Evolutionary conservation across 2,329 filamentous ascomycete genomes (phyloP).

Genomic region (Diaporthe caulivora): DNA sequence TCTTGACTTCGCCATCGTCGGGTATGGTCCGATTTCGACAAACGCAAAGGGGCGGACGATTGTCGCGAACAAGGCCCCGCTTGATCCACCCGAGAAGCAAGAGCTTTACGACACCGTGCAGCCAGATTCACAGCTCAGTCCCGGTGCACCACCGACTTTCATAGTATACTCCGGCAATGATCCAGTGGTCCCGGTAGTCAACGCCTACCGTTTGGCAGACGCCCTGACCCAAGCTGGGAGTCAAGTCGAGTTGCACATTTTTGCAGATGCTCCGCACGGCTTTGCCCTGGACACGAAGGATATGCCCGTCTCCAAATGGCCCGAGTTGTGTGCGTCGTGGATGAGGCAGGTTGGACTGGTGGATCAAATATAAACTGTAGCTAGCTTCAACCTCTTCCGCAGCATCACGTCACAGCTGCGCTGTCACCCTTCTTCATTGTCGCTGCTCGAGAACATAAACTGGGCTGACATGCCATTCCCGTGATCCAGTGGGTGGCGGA

Average conservation of each 20-base stretch:
- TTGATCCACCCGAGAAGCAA: constrained; percentile 5
- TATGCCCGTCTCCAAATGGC: constrained; percentile 13
- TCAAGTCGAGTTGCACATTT: constrained; percentile 7
- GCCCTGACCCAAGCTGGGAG: not conserved
- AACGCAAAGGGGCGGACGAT: constrained; percentile 4
- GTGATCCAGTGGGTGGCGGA: too few species aligned
- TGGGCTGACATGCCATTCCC: too few species aligned
- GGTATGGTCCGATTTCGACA: not conserved
- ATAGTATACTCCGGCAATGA: constrained; percentile 13
- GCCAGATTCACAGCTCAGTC: not conserved
- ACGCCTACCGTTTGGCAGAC: constrained; percentile 10
- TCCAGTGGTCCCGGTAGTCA: constrained; percentile 3
- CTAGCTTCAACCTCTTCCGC: too few species aligned
- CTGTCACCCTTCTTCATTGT: too few species aligned
- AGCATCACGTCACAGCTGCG: too few species aligned
- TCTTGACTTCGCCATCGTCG: not conserved
- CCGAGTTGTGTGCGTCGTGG: not conserved
- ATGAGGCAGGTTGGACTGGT: not conserved
- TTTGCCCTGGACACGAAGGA: constrained; percentile 1
- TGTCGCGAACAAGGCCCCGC: not conserved
- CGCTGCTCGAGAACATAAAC: too few species aligned
- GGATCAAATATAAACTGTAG: not conserved
- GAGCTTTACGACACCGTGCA: constrained; percentile 13
- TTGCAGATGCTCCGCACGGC: constrained; percentile 20
- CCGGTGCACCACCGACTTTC: not conserved